Evolutionary conservation across 2,329 filamentous ascomycete genomes (phyloP).

Genomic region (Calonectria hawksworthii): DNA sequence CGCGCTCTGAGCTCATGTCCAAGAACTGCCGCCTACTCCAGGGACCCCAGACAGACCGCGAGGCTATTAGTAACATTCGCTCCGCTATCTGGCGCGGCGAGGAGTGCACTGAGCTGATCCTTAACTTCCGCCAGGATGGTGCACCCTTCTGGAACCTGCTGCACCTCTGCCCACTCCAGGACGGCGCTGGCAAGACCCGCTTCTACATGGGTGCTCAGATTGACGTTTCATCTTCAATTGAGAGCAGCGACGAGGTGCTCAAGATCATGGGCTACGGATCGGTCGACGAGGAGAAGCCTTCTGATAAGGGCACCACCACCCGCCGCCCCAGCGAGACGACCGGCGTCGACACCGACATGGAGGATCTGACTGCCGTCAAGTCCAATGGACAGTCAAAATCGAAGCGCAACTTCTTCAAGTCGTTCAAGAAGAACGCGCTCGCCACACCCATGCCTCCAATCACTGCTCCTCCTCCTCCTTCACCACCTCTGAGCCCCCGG

Average conservation of each 20-base stretch:
- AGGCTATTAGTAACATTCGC: constrained; percentile 57
- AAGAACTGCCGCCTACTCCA: constrained; percentile 66
- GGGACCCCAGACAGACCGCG: constrained; percentile 59
- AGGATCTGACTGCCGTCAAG: constrained; percentile 45
- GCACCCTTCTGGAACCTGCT: constrained; percentile 51
- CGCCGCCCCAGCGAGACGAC: constrained; percentile 35
- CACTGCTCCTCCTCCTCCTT: constrained; percentile 26
- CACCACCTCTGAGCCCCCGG: constrained; percentile 43
- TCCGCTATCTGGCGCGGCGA: constrained; percentile 56
- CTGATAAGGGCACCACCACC: constrained; percentile 14
- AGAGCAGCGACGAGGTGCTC: constrained; percentile 64
- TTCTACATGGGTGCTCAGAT: constrained; percentile 71
- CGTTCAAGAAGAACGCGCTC: constrained; percentile 46
- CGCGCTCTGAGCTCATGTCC: constrained; percentile 60
- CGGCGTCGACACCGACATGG: constrained; percentile 38
- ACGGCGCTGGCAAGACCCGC: constrained; percentile 60
- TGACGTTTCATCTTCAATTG: constrained; percentile 68
- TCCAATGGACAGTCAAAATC: constrained; percentile 38
- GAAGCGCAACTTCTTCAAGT: constrained; percentile 52
- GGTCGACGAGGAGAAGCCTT: constrained; percentile 36
- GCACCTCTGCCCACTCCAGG: constrained; percentile 51
- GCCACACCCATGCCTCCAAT: constrained; percentile 25
- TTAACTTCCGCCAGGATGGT: constrained; percentile 67
- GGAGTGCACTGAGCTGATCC: constrained; percentile 63
- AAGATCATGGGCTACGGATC: constrained; percentile 60